These are phyloP conservation scores for Spergularia bocconei DNA, from an alignment of 148 eudicot genomes.

Conservation along the genomic window DNA sequence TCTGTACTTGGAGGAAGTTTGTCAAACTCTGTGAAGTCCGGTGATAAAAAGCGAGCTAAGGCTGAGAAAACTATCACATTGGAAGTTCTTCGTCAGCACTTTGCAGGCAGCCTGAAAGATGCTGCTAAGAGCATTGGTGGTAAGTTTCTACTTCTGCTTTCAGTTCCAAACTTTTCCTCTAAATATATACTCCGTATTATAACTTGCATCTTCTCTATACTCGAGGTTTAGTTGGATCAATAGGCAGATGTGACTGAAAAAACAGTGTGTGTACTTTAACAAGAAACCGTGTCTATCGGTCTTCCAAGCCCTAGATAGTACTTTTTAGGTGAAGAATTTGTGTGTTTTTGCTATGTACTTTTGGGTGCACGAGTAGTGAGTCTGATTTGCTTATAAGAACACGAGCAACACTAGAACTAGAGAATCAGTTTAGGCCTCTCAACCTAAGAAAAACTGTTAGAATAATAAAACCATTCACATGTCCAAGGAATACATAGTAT, in stretches of 20 bases:
- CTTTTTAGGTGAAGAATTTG: not conserved
- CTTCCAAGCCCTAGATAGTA: not conserved
- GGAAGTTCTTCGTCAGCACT: constrained; percentile 79
- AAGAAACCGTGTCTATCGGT: not conserved
- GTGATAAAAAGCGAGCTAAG: constrained; percentile 58
- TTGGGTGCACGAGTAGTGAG: too few species aligned
- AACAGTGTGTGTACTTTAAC: not conserved
- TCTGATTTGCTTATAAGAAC: too few species aligned
- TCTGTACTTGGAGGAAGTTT: constrained; percentile 39
- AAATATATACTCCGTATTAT: not conserved
- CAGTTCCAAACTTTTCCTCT: not conserved
- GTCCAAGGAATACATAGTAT: too few species aligned
- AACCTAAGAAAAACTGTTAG: too few species aligned
- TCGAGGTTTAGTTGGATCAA: not conserved
- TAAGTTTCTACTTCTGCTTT: constrained; percentile 31
- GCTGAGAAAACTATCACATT: constrained; percentile 71
- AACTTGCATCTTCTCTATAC: not conserved
- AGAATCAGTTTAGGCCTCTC: too few species aligned
- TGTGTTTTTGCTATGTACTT: not conserved
- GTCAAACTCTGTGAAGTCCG: constrained; percentile 36
- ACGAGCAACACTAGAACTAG: too few species aligned
- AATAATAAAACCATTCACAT: too few species aligned
- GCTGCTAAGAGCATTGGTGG: constrained; percentile 92
- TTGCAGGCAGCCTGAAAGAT: constrained; percentile 92
- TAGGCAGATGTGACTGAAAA: too few species aligned